Base-by-base conservation (phyloP, 202 grass and related monocot genomes). In the Zoysia matrella region DNA sequence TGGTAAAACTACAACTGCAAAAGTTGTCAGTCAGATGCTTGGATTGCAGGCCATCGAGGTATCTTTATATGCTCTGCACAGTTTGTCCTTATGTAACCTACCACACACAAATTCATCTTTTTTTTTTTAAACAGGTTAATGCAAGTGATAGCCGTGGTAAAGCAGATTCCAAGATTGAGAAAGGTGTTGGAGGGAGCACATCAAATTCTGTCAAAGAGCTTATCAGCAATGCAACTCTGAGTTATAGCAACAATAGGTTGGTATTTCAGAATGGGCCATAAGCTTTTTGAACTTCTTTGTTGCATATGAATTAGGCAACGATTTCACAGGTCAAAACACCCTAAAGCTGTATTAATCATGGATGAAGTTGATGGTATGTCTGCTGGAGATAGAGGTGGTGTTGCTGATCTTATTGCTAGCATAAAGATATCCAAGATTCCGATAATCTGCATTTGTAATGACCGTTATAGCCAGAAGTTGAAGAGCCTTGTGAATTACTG, bases 281-380 rank as follows among this genome's bases (percentile, higher is more conserved):
- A 79, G 74, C 47, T 45, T 72, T 75, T 65, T 5, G 11, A 58
- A 55, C 42, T 64, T 8, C n/a, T 43, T 53, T n/a, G n/a, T n/a
- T 65, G 14, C 86, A 75, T 80, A 65, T 60, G 68, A 74, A 61
- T 65, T 64, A 78, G 54, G 73, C n/a, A 88, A 65, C 52, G 72
- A 75, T 83, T 83, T 72, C 36, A 85, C 82, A 98, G 92, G 86
- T 74, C 49, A 85, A 94, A 94, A 84, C 83, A 74, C 70, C 83
- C 83, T 72, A 99, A 99, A 80, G 83, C 97, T 86, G 91, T 96
- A 82, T 79, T 99, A 49, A 87, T 96, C 73, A 99, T 99, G 97
- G 97, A 96, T 18, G 93, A 99, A 77, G 97, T 99, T 82, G 97
- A 99, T 1, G 93, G 97, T 60, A 99, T 99, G 93, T 99, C 97